Evolutionary conservation across 2,329 filamentous ascomycete genomes (phyloP).

Genomic region (Aspergillus niger): DNA sequence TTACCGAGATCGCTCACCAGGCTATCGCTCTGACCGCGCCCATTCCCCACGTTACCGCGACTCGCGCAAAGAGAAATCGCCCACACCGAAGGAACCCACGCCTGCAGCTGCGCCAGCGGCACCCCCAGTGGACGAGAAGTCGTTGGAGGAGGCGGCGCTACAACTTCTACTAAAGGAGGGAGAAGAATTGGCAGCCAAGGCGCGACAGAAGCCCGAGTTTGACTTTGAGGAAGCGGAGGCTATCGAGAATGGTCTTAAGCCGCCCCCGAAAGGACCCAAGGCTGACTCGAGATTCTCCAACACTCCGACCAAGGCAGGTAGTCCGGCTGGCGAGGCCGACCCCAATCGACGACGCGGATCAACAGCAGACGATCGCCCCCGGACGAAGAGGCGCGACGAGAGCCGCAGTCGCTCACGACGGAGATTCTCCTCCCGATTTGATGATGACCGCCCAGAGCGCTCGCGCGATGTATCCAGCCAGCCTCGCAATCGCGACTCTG

Average conservation of each 20-base stretch:
- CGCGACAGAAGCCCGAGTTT: conserved; percentile 52
- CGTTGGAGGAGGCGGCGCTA: conserved; percentile 58
- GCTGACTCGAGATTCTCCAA: conserved; percentile 32
- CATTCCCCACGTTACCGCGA: conserved; percentile 34
- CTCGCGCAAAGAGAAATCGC: conserved; percentile 34
- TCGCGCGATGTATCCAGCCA: conserved; percentile 33
- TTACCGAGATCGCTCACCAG: conserved; percentile 34
- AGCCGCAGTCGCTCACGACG: conserved; percentile 35
- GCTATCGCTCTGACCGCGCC: conserved; percentile 36
- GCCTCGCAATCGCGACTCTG: conserved; percentile 36
- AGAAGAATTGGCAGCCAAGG: conserved; percentile 56
- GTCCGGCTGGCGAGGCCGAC: conserved; percentile 31
- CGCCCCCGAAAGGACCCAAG: conserved; percentile 32
- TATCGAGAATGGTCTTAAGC: conserved; percentile 42
- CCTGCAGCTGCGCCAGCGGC: conserved; percentile 28
- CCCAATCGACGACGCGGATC: conserved; percentile 29
- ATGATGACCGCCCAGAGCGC: conserved; percentile 32
- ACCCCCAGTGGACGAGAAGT: conserved; percentile 53
- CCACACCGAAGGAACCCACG: conserved; percentile 37
- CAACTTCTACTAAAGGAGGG: conserved; percentile 58
- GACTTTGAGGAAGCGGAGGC: conserved; percentile 52
- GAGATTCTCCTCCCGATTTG: conserved; percentile 31
- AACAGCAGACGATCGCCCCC: conserved; percentile 28
- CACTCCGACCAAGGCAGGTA: conserved; percentile 31
- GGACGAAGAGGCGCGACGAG: conserved; percentile 27